Evolutionary conservation across 164 flowering plant genomes (phyloP).

Genomic region (Dillenia turbinata): DNA sequence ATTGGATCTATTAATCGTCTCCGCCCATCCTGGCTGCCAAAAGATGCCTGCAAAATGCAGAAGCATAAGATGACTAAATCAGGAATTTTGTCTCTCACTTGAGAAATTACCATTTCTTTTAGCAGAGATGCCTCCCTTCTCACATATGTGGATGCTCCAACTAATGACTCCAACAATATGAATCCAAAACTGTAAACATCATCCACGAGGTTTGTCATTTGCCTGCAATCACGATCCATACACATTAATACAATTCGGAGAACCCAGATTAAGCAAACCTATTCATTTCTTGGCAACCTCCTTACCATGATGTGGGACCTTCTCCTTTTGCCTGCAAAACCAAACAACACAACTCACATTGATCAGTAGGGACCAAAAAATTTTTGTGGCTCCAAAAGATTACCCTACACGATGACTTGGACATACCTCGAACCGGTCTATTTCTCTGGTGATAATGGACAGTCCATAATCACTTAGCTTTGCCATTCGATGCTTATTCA

Average conservation of each 20-base stretch:
- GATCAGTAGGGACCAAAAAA: constrained; percentile 1
- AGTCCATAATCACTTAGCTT: constrained; percentile 91
- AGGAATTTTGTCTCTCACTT: no score
- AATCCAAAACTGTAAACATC: constrained; percentile 92
- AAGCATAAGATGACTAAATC: no score
- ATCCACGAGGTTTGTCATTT: constrained; percentile 37
- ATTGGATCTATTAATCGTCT: constrained; percentile 74
- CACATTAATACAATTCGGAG: no score
- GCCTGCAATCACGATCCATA: constrained; percentile 29
- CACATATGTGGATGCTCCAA: constrained; percentile 59
- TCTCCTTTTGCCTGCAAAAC: constrained; percentile 51
- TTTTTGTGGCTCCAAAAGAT: background rate
- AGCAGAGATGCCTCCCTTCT: constrained; percentile 72
- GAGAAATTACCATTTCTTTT: constrained; percentile 65
- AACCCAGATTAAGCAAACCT: no score
- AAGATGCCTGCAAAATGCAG: constrained; percentile 54
- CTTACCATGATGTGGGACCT: constrained; percentile 55
- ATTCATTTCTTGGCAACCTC: background rate
- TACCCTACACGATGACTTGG: background rate
- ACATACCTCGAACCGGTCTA: constrained; percentile 61
- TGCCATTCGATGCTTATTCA: constrained; percentile 75
- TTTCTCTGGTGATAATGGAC: constrained; percentile 61
- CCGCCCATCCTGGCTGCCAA: constrained; percentile 85
- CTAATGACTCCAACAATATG: constrained; percentile 80
- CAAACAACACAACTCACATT: constrained; percentile 10